phyloP scores from a whole-genome alignment of 129 eudicot species.

The Glebionis coronaria region DNA sequence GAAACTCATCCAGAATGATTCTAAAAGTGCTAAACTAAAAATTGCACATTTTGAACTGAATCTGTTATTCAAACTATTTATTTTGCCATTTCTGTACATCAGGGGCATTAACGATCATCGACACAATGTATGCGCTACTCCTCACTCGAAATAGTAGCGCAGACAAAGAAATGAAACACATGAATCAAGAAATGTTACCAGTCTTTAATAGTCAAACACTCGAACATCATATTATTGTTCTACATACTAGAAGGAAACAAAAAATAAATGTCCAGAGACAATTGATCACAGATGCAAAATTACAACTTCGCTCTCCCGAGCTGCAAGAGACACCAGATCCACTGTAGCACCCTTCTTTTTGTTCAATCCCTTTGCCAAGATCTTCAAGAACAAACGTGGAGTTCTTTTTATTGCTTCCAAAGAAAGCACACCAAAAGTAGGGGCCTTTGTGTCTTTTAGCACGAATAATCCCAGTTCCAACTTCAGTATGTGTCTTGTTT shows the following conservation, averaged over 20 bases:
- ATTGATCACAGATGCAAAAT: background rate
- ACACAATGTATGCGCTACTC: too few relatives aligned
- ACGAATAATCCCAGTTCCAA: constrained; percentile 68
- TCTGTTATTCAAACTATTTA: too few relatives aligned
- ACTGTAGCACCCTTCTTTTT: constrained; percentile 81
- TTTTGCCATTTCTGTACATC: too few relatives aligned
- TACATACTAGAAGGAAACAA: constrained; percentile 14
- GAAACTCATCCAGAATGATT: too few relatives aligned
- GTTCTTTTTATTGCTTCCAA: constrained; percentile 44
- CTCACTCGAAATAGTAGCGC: background rate
- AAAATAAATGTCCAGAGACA: constrained; percentile 23
- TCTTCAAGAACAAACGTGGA: constrained; percentile 72
- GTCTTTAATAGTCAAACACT: too few relatives aligned
- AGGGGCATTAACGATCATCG: too few relatives aligned
- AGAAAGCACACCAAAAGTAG: constrained; percentile 78
- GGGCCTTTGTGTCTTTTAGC: constrained; percentile 65
- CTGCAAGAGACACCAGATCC: constrained; percentile 49
- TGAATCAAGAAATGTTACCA: constrained; percentile 1
- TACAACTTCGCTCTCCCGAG: constrained; percentile 36
- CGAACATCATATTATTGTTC: background rate
- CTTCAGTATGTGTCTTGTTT: constrained; percentile 58
- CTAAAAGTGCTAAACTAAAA: too few relatives aligned
- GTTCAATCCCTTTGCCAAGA: constrained; percentile 79
- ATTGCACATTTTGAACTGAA: too few relatives aligned
- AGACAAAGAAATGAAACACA: background rate